phyloP scores from a whole-genome alignment of 2,329 filamentous ascomycete genomes.

The Cephalotrichum gorgonifer region DNA sequence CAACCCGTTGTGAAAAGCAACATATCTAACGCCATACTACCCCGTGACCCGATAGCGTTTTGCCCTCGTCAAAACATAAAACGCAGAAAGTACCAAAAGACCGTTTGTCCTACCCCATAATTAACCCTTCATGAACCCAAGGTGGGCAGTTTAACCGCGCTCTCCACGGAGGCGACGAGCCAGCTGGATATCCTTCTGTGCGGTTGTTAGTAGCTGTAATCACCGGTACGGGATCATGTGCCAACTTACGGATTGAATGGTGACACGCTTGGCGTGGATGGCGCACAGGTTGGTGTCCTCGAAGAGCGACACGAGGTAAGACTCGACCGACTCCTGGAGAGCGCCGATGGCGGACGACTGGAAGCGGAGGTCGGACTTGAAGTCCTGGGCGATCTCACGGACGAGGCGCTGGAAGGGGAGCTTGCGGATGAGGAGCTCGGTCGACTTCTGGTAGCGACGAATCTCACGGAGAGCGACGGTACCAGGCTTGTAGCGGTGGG shows the following conservation, averaged over 20 bases:
- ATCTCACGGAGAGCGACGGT: slow-evolving; percentile 98
- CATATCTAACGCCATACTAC: slow-evolving; percentile 3
- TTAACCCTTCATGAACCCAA: too few species aligned
- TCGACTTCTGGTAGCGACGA: slow-evolving; percentile 94
- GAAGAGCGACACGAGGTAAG: slow-evolving; percentile 95
- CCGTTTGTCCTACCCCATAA: background rate
- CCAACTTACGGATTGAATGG: slow-evolving; percentile 59
- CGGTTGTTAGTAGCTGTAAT: slow-evolving; percentile 1
- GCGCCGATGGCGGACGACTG: slow-evolving; percentile 96
- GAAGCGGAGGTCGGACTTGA: slow-evolving; percentile 94
- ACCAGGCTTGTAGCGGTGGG: slow-evolving; percentile 81
- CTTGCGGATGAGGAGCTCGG: slow-evolving; percentile 92
- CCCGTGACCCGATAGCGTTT: slow-evolving; percentile 1
- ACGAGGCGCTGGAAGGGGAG: slow-evolving; percentile 96
- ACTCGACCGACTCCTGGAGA: slow-evolving; percentile 96
- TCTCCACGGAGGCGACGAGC: slow-evolving; percentile 91
- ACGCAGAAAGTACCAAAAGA: background rate
- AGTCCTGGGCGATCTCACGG: slow-evolving; percentile 91
- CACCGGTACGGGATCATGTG: too few species aligned
- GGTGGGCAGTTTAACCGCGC: slow-evolving; percentile 65
- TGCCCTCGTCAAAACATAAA: slow-evolving; percentile 3
- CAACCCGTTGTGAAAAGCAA: slow-evolving; percentile 2
- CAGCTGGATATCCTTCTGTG: slow-evolving; percentile 82
- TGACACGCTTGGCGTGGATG: slow-evolving; percentile 98
- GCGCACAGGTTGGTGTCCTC: slow-evolving; percentile 98